Evolutionary conservation across 306 rosid species (phyloP).

Genomic region (Cucumis cinereus): DNA sequence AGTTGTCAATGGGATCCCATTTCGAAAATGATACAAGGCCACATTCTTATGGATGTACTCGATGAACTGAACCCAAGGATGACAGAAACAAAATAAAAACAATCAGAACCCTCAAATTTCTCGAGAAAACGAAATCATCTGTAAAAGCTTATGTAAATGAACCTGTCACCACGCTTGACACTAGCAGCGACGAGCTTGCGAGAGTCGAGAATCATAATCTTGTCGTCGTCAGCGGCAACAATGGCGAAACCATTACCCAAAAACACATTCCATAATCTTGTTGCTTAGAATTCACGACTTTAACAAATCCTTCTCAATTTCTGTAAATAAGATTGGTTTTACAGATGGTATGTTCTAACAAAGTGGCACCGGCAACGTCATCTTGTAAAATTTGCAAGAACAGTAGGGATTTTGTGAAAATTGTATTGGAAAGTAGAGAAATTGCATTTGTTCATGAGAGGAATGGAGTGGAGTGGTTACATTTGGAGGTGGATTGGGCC

Average conservation of each 20-base stretch:
- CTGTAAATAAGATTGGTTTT: not conserved
- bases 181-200: conserved; percentile 94
- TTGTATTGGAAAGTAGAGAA: too few species aligned
- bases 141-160: conserved; percentile 1
- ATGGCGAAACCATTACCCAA: conserved; percentile 67
- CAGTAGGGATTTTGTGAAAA: not conserved
- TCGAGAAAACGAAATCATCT: not conserved
- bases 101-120: not conserved
- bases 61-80: conserved; percentile 55
- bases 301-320: not conserved
- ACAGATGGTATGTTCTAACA: not conserved
- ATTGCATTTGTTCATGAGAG: too few species aligned
- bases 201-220: conserved; percentile 89
- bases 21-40: conserved; percentile 59
- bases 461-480: too few species aligned
- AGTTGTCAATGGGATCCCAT: conserved; percentile 63
- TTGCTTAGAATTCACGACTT: not conserved
- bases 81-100: not conserved
- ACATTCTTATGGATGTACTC: conserved; percentile 74
- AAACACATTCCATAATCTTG: conserved; percentile 63
- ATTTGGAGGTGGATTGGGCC: too few species aligned
- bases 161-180: conserved; percentile 93
- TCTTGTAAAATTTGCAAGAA: not conserved
- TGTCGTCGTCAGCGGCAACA: conserved; percentile 92
- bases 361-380: not conserved